Base-by-base conservation (phyloP, 2,329 filamentous ascomycete species). In the Phyllosticta paracitricarpa region DNA sequence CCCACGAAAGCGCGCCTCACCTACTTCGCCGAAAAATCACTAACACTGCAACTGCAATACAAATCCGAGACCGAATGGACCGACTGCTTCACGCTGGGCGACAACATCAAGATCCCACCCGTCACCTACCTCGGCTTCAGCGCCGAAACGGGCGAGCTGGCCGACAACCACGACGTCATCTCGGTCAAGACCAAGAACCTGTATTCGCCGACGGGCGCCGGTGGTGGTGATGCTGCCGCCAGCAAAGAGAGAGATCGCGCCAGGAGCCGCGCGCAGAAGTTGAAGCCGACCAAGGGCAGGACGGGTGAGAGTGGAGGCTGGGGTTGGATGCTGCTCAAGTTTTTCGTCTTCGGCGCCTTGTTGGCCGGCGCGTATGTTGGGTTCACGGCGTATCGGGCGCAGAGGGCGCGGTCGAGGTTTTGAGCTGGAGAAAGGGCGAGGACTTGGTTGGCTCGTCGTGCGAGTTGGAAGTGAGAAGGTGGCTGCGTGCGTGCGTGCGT, bases 141-240 rank as follows among this genome's bases (percentile, higher is more conserved):
- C 68, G 88, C 90, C 61, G 93, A 97, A 80, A 97, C 94, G 17
- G 94, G 94, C 71, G 93, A 99, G 79, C 84, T 99, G 66, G 91
- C 87, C 76, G 94, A 99, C 78, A 96, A 96, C 81, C 93, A 97
- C 81, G 94, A 99, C 77, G 95, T 99, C 75, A 85, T 97, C 72
- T 88, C 85, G 57, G 83, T 99, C 68, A 81, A 86, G 65, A 87
- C 93, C 62, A 89, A 88, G 80, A 99, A 97, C 75, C 79, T 99
- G 64, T 97, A 97, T 79, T 86, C 83, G 68, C 84, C 82, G 40
- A 77, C 79, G 33, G 65, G 68, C 40, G 69, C 68, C 48, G 64
- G 68, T 58, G 64, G 65, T 54, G 65, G 67, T 61, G 68, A 73
- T 62, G 66, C 19, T 22, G 19, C 73, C 66, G 65, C 67, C 63